Evolutionary conservation across 495 filamentous ascomycete genomes (phyloP).

Genomic region (Parathielavia hyrcaniae): DNA sequence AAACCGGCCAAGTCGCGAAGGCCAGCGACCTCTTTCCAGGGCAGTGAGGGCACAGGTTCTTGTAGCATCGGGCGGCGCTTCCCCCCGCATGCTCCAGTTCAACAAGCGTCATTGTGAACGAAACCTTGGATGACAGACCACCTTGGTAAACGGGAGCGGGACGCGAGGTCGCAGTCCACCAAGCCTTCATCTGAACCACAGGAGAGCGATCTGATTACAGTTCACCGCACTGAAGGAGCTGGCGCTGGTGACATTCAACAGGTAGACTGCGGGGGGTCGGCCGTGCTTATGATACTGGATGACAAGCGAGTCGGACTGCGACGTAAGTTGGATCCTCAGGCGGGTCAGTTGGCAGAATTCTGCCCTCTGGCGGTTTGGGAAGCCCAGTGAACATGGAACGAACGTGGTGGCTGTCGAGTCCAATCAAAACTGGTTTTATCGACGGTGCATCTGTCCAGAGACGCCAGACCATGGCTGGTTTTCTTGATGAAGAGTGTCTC

Average conservation of each 20-base stretch:
- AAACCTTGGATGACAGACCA: background rate
- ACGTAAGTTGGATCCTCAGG: background rate
- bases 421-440: too few relatives aligned
- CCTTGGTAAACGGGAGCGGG: background rate
- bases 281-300: conserved; percentile 9
- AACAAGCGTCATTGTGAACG: background rate
- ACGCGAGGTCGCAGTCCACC: background rate
- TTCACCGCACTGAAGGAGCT: background rate
- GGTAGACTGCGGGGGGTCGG: background rate
- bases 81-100: too few relatives aligned
- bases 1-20: conserved; percentile 4
- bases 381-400: too few relatives aligned
- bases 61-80: too few relatives aligned
- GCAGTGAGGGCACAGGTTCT: background rate
- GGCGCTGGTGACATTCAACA: background rate
- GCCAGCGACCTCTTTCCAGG: background rate
- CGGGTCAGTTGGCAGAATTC: background rate
- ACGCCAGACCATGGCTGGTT: too few relatives aligned
- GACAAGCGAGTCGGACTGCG: conserved; percentile 3
- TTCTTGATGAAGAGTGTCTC: background rate
- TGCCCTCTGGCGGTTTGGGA: background rate
- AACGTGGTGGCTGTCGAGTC: background rate
- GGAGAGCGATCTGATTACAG: background rate
- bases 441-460: too few relatives aligned
- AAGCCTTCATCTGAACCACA: too few relatives aligned